Evolutionary conservation across 768 basidiomycete genomes (phyloP).

Genomic region (Lyophyllum shimeji): DNA sequence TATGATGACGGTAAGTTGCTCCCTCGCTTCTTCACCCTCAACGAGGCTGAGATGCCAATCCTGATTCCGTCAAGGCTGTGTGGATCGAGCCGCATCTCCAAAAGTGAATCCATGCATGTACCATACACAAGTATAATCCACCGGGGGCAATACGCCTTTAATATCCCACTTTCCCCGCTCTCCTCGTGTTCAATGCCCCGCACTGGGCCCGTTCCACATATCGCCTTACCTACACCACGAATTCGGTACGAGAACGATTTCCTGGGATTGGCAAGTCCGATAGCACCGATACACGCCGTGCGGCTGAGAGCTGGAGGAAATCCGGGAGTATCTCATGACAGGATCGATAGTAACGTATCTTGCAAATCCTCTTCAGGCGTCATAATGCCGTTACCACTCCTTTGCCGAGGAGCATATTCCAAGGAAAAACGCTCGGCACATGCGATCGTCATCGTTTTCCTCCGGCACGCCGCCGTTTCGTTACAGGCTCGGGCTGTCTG

Average conservation of each 20-base stretch:
- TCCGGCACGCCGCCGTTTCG: not conserved
- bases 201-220: too few relatives aligned
- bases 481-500: not conserved
- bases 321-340: not conserved
- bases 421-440: not conserved
- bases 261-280: not conserved
- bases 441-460: not conserved
- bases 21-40: not conserved
- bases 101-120: conserved; percentile 9
- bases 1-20: conserved; percentile 45
- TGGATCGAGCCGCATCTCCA: conserved; percentile 40
- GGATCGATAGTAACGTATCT: not conserved
- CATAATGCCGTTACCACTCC: not conserved
- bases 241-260: not conserved
- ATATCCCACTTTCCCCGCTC: not conserved
- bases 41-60: conserved; percentile 1
- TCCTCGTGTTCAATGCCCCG: not conserved
- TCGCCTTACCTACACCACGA: not conserved
- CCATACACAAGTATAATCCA: not conserved
- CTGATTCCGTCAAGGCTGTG: conserved; percentile 33
- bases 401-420: not conserved
- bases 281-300: not conserved
- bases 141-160: not conserved
- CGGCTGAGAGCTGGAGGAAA: too few relatives aligned
- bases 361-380: not conserved